A percentile compares a stretch with the other conserved stretches of the same genome.
Evolutionary conservation across 768 basidiomycete genomes (phyloP).

Genomic region (Termitomyces sp.): DNA sequence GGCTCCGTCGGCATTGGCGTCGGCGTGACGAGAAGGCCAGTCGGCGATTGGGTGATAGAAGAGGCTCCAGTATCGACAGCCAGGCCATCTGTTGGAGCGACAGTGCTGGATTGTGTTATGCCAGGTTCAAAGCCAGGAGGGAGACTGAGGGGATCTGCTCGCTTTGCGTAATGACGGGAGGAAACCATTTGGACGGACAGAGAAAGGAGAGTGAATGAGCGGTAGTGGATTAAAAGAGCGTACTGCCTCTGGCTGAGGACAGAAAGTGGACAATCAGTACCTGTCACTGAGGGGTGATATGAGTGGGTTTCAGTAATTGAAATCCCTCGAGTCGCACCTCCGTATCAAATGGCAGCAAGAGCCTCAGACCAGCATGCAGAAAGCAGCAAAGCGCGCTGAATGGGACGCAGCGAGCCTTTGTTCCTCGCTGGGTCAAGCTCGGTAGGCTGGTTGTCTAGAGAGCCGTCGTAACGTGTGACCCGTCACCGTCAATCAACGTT

Average conservation of each 20-base stretch:
- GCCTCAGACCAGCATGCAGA: conserved; percentile 12
- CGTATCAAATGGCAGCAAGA: not conserved
- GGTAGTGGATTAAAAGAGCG: conserved; percentile 15
- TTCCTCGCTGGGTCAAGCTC: not conserved
- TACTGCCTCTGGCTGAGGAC: conserved; percentile 13
- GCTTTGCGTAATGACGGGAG: conserved; percentile 6
- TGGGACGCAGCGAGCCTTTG: not conserved
- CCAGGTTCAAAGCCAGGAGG: conserved; percentile 15
- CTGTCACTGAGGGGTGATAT: conserved; percentile 8
- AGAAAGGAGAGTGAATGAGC: conserved; percentile 6
- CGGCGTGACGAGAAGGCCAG: not conserved
- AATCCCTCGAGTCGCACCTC: not conserved
- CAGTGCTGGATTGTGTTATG: conserved; percentile 2
- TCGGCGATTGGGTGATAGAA: not conserved
- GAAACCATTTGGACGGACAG: conserved; percentile 7
- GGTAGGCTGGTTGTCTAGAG: not conserved
- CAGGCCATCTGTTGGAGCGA: conserved; percentile 7
- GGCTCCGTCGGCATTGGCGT: not conserved
- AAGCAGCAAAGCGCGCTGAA: not conserved
- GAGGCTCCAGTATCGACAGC: conserved; percentile 10
- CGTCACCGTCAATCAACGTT: conserved; percentile 11
- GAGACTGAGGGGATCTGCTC: conserved; percentile 4
- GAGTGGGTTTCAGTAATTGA: conserved; percentile 3
- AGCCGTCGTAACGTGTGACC: conserved; percentile 8
- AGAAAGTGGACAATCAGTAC: conserved; percentile 7